phyloP scores from a whole-genome alignment of 305 asterid genomes.

The Solanum hybrid region DNA sequence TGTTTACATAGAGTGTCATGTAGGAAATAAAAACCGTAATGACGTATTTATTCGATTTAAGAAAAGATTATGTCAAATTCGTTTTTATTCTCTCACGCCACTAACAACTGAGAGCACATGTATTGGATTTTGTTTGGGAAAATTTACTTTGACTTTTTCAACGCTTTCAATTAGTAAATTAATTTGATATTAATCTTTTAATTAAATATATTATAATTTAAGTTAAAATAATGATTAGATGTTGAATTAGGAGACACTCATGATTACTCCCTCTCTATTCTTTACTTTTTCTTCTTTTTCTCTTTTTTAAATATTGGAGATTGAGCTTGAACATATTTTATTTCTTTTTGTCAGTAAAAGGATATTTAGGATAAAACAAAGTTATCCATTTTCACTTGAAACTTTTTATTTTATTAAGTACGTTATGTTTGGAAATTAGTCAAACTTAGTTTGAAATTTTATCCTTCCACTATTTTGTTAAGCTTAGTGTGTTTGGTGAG shows the following conservation, averaged over 20 bases:
- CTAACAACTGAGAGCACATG: conserved; percentile 16
- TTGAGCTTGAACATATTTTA: background rate
- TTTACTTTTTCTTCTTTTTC: background rate
- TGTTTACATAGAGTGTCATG: background rate
- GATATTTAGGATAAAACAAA: background rate
- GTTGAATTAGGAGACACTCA: conserved; percentile 1
- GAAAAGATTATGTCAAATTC: conserved; percentile 4
- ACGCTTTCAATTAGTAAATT: conserved; percentile 1
- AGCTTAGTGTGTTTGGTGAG: background rate
- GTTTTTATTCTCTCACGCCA: background rate
- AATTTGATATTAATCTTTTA: background rate
- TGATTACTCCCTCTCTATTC: background rate
- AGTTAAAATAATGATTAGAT: background rate
- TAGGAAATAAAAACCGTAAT: background rate
- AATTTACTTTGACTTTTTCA: conserved; percentile 31
- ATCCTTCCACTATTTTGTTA: background rate
- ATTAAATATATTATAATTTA: background rate
- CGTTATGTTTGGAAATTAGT: background rate
- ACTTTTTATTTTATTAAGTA: background rate
- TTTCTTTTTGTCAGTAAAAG: background rate
- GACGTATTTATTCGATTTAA: conserved; percentile 12
- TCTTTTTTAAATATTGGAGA: background rate
- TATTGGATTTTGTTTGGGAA: conserved; percentile 26
- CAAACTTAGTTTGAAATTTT: background rate
- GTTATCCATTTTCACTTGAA: conserved; percentile 1